These are phyloP conservation scores for Galerina marginata DNA, from an alignment of 768 basidiomycete species.

Conservation along the genomic window DNA sequence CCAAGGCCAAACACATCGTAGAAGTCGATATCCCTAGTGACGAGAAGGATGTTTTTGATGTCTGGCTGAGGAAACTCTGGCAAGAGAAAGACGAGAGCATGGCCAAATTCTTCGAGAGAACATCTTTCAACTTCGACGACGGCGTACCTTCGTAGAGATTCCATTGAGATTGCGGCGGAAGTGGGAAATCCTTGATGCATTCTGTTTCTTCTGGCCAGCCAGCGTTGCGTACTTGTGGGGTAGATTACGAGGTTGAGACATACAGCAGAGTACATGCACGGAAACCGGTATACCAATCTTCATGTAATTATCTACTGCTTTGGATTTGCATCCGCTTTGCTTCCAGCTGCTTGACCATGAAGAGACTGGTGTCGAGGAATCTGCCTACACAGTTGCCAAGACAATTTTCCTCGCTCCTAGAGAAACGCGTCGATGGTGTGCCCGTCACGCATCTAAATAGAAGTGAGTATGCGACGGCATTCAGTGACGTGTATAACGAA, in stretches of 20 bases:
- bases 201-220: slow-evolving; percentile 72
- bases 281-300: slow-evolving; percentile 21
- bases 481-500: slow-evolving; percentile 41
- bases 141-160: slow-evolving; percentile 48
- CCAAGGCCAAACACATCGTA: slow-evolving; percentile 32
- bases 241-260: slow-evolving; percentile 37
- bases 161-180: slow-evolving; percentile 61
- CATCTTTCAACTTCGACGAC: slow-evolving; percentile 44
- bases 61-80: slow-evolving; percentile 87
- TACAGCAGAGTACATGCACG: slow-evolving; percentile 21
- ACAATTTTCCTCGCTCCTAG: slow-evolving; percentile 80
- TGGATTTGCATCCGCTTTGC: slow-evolving; percentile 37
- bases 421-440: slow-evolving; percentile 78
- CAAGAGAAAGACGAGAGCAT: slow-evolving; percentile 82
- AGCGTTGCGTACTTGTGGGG: slow-evolving; percentile 54
- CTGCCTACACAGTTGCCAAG: slow-evolving; percentile 90
- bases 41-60: slow-evolving; percentile 74
- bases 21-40: slow-evolving; percentile 58
- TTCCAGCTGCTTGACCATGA: slow-evolving; percentile 75
- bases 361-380: slow-evolving; percentile 87
- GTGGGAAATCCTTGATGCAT: slow-evolving; percentile 68
- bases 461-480: slow-evolving; percentile 4
- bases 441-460: slow-evolving; percentile 76
- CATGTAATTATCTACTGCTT: slow-evolving; percentile 20
- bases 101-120: slow-evolving; percentile 62